Evolutionary conservation across 768 basidiomycete species (phyloP).

Genomic region (Dacryopinax spathularia): DNA sequence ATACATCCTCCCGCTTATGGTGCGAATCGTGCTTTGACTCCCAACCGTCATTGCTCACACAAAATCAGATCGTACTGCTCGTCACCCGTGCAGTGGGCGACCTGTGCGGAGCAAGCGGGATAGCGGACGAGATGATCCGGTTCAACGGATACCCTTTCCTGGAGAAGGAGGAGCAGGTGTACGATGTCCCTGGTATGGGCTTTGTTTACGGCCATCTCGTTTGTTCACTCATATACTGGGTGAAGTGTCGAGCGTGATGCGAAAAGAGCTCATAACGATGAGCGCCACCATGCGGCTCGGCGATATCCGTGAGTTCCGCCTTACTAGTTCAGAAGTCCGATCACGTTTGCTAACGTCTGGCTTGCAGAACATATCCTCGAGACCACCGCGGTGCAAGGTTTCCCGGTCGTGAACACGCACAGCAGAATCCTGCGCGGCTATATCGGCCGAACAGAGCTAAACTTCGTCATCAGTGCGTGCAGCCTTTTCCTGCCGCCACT

Average conservation of each 20-base stretch:
- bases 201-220: neutral
- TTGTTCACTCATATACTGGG: neutral
- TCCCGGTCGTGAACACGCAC: slow-evolving; percentile 66
- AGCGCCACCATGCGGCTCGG: slow-evolving; percentile 54
- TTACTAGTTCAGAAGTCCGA: neutral
- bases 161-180: slow-evolving; percentile 88
- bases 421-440: slow-evolving; percentile 60
- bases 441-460: slow-evolving; percentile 72
- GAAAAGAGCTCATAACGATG: slow-evolving; percentile 58
- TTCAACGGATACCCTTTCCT: slow-evolving; percentile 97
- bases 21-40: slow-evolving; percentile 23
- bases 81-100: slow-evolving; percentile 97
- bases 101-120: slow-evolving; percentile 80
- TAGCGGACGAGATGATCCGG: slow-evolving; percentile 91
- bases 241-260: slow-evolving; percentile 82
- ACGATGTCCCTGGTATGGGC: slow-evolving; percentile 69
- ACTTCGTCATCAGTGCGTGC: slow-evolving; percentile 63
- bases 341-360: slow-evolving; percentile 4
- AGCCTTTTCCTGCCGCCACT: neutral
- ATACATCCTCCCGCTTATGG: slow-evolving; percentile 97
- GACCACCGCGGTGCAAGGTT: slow-evolving; percentile 70
- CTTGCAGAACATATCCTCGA: slow-evolving; percentile 52
- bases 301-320: slow-evolving; percentile 55
- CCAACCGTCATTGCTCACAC: slow-evolving; percentile 10
- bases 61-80: slow-evolving; percentile 73